phyloP scores from a whole-genome alignment of 2,329 filamentous ascomycete species.

The Aspergillus hiratsukae region DNA sequence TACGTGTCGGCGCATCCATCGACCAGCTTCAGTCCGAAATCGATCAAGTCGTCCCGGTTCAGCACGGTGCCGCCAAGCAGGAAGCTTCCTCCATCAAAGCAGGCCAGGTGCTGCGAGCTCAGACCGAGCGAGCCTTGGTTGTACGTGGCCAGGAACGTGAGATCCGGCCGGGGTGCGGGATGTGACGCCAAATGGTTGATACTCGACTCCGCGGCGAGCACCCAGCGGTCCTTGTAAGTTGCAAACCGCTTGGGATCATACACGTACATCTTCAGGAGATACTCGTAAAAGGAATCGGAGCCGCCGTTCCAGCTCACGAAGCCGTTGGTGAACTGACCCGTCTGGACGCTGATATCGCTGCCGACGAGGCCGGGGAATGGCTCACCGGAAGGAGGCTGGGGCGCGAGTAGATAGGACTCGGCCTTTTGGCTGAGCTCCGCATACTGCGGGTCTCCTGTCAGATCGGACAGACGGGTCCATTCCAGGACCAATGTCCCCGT shows the following conservation, averaged over 20 bases:
- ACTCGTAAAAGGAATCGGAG: slow-evolving; percentile 80
- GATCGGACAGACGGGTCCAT: slow-evolving; percentile 75
- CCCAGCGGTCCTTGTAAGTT: slow-evolving; percentile 68
- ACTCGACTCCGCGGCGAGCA: slow-evolving; percentile 68
- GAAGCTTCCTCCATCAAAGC: slow-evolving; percentile 81
- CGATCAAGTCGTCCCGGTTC: slow-evolving; percentile 59
- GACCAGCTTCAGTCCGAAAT: slow-evolving; percentile 70
- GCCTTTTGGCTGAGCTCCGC: slow-evolving; percentile 61
- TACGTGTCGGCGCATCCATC: slow-evolving; percentile 73
- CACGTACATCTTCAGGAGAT: slow-evolving; percentile 85
- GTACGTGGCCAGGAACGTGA: slow-evolving; percentile 58
- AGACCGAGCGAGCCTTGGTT: slow-evolving; percentile 32
- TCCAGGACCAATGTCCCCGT: slow-evolving; percentile 76
- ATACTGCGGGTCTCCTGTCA: slow-evolving; percentile 66
- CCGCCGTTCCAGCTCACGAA: slow-evolving; percentile 72
- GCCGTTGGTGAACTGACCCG: slow-evolving; percentile 63
- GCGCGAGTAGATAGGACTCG: slow-evolving; percentile 65
- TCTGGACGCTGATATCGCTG: slow-evolving; percentile 58
- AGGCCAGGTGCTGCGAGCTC: slow-evolving; percentile 56
- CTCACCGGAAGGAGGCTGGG: slow-evolving; percentile 58
- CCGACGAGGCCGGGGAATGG: slow-evolving; percentile 76
- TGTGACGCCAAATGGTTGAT: slow-evolving; percentile 68
- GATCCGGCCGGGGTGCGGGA: slow-evolving; percentile 60
- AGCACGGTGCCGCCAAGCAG: slow-evolving; percentile 74
- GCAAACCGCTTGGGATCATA: slow-evolving; percentile 65